A percentile compares a stretch with the other conserved stretches of the same genome.
Evolutionary conservation across 805 yeast species (phyloP).

Genomic region (Lipomyces yamadae): DNA sequence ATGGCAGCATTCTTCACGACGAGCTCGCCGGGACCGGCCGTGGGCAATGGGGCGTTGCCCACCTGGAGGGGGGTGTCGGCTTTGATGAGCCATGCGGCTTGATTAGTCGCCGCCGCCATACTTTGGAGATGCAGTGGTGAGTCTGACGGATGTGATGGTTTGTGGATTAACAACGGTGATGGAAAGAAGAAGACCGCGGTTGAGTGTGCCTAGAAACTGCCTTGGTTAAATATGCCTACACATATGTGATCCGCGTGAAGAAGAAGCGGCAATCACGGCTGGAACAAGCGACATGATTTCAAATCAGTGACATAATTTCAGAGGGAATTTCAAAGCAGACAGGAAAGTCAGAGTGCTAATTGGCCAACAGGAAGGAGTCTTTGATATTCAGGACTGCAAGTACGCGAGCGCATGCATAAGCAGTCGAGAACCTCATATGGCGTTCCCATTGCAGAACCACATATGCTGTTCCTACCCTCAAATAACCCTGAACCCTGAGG

Average conservation of each 20-base stretch:
- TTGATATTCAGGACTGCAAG: too few species aligned
- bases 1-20: constrained; percentile 37
- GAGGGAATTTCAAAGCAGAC: background rate
- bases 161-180: background rate
- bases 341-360: background rate
- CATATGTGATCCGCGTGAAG: background rate
- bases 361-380: constrained; percentile 3
- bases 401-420: background rate
- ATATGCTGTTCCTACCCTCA: background rate
- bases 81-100: constrained; percentile 13
- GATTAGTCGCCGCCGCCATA: background rate
- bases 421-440: background rate
- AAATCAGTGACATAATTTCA: background rate
- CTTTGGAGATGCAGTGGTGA: background rate
- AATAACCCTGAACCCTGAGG: background rate
- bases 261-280: constrained; percentile 1
- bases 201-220: background rate
- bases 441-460: constrained; percentile 2
- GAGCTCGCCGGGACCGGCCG: constrained; percentile 26
- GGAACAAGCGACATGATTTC: background rate
- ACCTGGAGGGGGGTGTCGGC: constrained; percentile 8
- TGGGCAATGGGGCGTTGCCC: constrained; percentile 13
- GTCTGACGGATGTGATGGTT: constrained; percentile 1
- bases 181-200: background rate
- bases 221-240: background rate